Evolutionary conservation across 371 early-diverging fungal genomes (phyloP).

Genomic region (Circinella umbellata): DNA sequence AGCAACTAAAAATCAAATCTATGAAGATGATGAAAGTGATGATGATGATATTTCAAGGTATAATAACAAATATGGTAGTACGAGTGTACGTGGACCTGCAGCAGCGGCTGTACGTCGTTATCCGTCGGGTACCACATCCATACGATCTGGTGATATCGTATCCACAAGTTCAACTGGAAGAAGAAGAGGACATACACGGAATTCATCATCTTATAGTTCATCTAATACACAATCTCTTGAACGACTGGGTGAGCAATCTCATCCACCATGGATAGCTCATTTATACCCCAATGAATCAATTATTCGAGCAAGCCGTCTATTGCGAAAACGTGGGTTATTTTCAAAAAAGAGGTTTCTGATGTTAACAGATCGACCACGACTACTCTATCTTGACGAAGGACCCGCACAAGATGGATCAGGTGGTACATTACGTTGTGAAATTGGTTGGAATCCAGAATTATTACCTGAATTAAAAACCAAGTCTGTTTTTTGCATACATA

Average conservation of each 20-base stretch:
- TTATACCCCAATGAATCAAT: slow-evolving; percentile 69
- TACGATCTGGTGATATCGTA: neutral
- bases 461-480: slow-evolving; percentile 62
- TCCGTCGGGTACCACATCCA: neutral
- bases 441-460: slow-evolving; percentile 56
- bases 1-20: neutral
- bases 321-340: slow-evolving; percentile 65
- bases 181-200: neutral
- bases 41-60: slow-evolving; percentile 8
- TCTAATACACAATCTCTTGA: slow-evolving; percentile 16
- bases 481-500: slow-evolving; percentile 66
- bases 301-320: slow-evolving; percentile 61
- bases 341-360: slow-evolving; percentile 67
- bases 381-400: slow-evolving; percentile 71
- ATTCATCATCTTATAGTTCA: slow-evolving; percentile 15
- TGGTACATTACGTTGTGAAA: slow-evolving; percentile 54
- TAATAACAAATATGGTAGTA: neutral
- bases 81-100: slow-evolving; percentile 2
- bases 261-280: slow-evolving; percentile 48
- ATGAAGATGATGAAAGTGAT: neutral
- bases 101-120: slow-evolving; percentile 6
- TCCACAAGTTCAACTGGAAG: slow-evolving; percentile 5
- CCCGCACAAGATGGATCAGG: slow-evolving; percentile 40
- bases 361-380: slow-evolving; percentile 72
- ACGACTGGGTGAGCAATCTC: slow-evolving; percentile 31